Percentiles rank a stretch among this genome's conserved stretches.
phyloP scores from a whole-genome alignment of 2,329 filamentous ascomycete genomes.

The Cordyceps tenuipes region DNA sequence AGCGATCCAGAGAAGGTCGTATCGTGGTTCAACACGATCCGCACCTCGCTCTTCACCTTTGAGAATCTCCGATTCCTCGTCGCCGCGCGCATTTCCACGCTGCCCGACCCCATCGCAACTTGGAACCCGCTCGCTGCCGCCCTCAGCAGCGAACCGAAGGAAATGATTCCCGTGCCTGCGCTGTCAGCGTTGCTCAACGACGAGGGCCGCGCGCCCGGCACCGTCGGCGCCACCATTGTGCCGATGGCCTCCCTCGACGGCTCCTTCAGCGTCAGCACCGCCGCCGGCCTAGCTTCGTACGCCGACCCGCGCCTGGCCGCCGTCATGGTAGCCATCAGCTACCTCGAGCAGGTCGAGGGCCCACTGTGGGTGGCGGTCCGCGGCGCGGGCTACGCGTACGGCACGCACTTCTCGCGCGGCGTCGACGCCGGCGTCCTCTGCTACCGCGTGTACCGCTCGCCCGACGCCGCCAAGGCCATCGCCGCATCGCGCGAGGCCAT shows the following conservation, averaged over 20 bases:
- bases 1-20: constrained; percentile 70
- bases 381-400: constrained; percentile 89
- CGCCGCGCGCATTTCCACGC: constrained; percentile 67
- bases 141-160: constrained; percentile 27
- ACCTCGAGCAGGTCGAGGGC: constrained; percentile 88
- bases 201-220: constrained; percentile 67
- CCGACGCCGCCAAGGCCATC: constrained; percentile 82
- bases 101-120: constrained; percentile 65
- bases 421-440: constrained; percentile 72
- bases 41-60: constrained; percentile 68
- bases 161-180: constrained; percentile 62
- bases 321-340: constrained; percentile 79
- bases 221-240: constrained; percentile 65
- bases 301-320: constrained; percentile 71
- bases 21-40: constrained; percentile 67
- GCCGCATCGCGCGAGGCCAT: constrained; percentile 67
- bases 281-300: constrained; percentile 66
- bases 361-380: constrained; percentile 91
- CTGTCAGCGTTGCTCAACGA: constrained; percentile 64
- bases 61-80: constrained; percentile 82
- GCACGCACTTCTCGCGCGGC: constrained; percentile 69
- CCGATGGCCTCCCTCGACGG: constrained; percentile 91
- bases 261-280: constrained; percentile 73
- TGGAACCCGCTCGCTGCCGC: constrained; percentile 54
- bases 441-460: constrained; percentile 83